Conservation (phyloP, 305 asterid genomes). For the Fraxinus baroniana region DNA sequence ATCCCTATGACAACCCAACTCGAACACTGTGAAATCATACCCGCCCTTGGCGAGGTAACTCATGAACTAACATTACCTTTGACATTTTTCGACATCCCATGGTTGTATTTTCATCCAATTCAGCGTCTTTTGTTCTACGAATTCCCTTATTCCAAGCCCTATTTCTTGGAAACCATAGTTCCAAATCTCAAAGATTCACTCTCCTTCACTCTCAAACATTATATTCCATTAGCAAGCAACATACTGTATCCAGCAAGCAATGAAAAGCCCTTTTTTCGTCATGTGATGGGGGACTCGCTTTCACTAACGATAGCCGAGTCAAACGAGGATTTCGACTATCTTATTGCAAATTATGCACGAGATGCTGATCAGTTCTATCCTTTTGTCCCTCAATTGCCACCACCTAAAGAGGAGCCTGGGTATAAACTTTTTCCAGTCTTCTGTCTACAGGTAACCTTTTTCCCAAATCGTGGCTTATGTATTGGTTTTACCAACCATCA, state of each 20-base stretch:
- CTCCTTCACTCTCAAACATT: conserved; percentile 38
- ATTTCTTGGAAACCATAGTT: conserved; percentile 30
- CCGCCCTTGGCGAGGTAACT: conserved; percentile 21
- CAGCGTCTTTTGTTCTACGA: conserved; percentile 36
- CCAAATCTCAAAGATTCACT: conserved; percentile 40
- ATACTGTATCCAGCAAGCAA: conserved; percentile 24
- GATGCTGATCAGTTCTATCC: conserved; percentile 39
- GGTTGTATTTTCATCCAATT: conserved; percentile 32
- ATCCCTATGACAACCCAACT: conserved; percentile 24
- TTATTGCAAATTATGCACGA: conserved; percentile 29
- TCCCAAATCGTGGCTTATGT: conserved; percentile 37
- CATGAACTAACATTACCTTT: conserved; percentile 31
- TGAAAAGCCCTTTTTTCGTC: conserved; percentile 28
- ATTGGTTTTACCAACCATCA: conserved; percentile 38
- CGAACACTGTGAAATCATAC: conserved; percentile 27
- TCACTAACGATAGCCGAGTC: conserved; percentile 33
- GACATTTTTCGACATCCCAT: conserved; percentile 35
- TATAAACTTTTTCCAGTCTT: conserved; percentile 23
- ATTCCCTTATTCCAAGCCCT: conserved; percentile 13
- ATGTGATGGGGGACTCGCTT: conserved; percentile 32
- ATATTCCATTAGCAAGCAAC: conserved; percentile 33
- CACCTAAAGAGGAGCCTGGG: conserved; percentile 7
- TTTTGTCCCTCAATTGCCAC: conserved; percentile 33
- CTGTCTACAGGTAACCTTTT: conserved; percentile 37
- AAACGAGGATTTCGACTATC: conserved; percentile 25